Percentiles rank a stretch among this genome's conserved stretches.
phyloP scores from a whole-genome alignment of 75 land plant genomes.

The Cryptomeria japonica region DNA sequence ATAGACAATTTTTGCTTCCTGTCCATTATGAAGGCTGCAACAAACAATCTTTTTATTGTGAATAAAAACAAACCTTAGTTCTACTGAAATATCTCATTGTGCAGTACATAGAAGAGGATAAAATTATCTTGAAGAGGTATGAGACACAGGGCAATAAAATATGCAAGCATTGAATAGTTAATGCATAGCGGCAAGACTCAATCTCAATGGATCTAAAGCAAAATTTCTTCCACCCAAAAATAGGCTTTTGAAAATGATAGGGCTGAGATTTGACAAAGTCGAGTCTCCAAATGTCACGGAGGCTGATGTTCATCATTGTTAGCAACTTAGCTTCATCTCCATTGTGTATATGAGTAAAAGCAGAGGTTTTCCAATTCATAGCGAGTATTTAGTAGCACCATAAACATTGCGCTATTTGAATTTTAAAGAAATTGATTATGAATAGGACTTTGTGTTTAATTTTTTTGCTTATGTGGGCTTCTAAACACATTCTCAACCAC shows the following conservation, averaged over 20 bases:
- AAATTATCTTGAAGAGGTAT: neutral
- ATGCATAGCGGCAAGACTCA: neutral
- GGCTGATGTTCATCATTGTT: neutral
- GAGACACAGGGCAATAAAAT: neutral
- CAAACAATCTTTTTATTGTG: neutral
- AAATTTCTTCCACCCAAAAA: neutral
- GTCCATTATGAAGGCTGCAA: neutral
- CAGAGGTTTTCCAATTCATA: neutral
- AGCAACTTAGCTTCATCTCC: neutral
- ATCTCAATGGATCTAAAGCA: neutral
- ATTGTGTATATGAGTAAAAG: neutral
- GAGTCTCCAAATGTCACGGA: neutral
- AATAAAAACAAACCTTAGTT: neutral
- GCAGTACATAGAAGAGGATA: neutral
- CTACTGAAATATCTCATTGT: neutral
- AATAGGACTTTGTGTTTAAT: neutral
- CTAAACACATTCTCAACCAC: neutral
- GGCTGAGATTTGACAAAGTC: neutral
- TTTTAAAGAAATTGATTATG: neutral
- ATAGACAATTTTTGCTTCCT: neutral
- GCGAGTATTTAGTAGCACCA: neutral
- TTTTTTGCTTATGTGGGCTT: neutral
- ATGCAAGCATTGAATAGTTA: neutral
- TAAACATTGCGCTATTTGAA: neutral
- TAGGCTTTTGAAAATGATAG: neutral